Evolutionary conservation across 495 filamentous ascomycete species (phyloP).

Genomic region (Pseudomonodictys pantanalensis): DNA sequence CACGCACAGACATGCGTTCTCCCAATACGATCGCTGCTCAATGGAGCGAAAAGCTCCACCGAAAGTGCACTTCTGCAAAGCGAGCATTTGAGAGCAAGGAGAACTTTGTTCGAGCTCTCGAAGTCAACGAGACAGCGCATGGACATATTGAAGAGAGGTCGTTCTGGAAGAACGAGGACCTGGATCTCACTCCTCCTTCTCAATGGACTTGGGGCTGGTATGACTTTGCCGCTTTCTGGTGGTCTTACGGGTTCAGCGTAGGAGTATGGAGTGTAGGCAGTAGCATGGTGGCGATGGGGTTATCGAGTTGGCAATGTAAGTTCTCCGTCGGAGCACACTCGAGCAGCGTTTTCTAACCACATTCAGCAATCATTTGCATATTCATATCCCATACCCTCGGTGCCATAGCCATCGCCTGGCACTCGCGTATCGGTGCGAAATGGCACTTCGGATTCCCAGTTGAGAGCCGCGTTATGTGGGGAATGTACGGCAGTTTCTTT

Average conservation of each 20-base stretch:
- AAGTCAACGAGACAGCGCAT: conserved; percentile 4
- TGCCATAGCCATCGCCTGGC: not conserved
- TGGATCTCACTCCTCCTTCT: not conserved
- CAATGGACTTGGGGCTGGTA: conserved; percentile 8
- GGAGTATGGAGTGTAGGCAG: not conserved
- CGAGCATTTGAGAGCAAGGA: not conserved
- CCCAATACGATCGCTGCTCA: not conserved
- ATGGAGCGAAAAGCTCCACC: not conserved
- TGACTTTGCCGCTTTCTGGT: not conserved
- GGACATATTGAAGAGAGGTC: not conserved
- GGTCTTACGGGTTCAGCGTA: not conserved
- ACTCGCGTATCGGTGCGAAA: not conserved
- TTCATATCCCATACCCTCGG: not conserved
- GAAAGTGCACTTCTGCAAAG: not conserved
- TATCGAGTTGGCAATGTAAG: not conserved
- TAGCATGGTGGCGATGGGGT: not conserved
- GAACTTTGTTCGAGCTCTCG: conserved; percentile 3
- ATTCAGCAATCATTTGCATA: not conserved
- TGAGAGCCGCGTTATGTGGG: not conserved
- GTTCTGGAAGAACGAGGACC: conserved; percentile 9
- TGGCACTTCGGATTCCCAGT: not conserved
- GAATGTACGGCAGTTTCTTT: not conserved
- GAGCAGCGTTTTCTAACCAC: not conserved
- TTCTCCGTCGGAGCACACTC: not conserved
- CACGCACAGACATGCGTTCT: not conserved